Percentiles rank a stretch among this genome's conserved stretches.
Conservation (phyloP, 805 yeast species). For the Candida caryicola region DNA sequence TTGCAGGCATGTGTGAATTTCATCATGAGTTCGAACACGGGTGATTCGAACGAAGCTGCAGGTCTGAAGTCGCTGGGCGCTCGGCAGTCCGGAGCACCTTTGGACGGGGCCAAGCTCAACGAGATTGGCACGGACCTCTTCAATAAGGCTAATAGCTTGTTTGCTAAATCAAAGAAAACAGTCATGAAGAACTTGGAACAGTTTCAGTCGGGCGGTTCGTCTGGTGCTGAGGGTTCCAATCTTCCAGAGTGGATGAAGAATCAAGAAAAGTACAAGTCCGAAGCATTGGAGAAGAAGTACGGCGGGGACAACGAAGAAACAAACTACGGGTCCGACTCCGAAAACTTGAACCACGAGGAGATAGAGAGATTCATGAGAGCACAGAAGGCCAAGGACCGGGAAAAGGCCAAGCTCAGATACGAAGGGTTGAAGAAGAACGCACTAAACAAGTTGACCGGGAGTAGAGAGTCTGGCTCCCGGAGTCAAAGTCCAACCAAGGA, state of each 20-base stretch:
- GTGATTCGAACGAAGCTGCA: neutral
- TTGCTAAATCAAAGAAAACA: conserved; percentile 58
- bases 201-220: conserved; percentile 35
- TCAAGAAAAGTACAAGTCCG: conserved; percentile 46
- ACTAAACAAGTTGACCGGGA: conserved; percentile 7
- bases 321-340: conserved; percentile 48
- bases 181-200: conserved; percentile 61
- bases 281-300: conserved; percentile 31
- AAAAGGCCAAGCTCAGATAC: conserved; percentile 26
- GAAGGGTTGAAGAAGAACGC: conserved; percentile 16
- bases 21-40: conserved; percentile 48
- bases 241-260: conserved; percentile 77
- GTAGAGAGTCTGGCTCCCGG: neutral
- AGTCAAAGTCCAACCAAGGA: neutral
- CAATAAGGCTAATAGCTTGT: conserved; percentile 56
- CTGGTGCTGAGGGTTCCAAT: conserved; percentile 21
- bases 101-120: conserved; percentile 26
- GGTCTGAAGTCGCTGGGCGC: neutral
- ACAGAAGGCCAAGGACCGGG: conserved; percentile 38
- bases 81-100: neutral
- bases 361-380: conserved; percentile 36
- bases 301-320: conserved; percentile 29
- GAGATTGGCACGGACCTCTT: conserved; percentile 56
- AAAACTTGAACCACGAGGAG: conserved; percentile 43
- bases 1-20: conserved; percentile 64